A percentile compares a stretch with the other conserved stretches of the same genome.
Evolutionary conservation across 257 asterid species (phyloP).

Genomic region (Prunella vulgaris): DNA sequence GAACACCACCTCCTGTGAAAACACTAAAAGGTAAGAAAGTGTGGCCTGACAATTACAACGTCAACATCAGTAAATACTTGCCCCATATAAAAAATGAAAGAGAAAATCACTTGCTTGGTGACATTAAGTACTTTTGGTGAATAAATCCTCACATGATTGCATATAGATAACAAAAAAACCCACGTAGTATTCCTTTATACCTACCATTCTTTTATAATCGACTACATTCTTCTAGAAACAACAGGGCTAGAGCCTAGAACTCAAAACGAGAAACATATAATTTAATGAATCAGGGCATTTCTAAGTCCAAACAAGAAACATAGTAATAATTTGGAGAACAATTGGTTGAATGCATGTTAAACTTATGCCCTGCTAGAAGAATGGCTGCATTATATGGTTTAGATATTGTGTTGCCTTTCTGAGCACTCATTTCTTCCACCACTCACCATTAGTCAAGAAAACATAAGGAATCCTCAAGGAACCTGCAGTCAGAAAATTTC

Average conservation of each 20-base stretch:
- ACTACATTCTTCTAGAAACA: constrained; percentile 8
- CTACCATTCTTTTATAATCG: background rate
- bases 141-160: background rate
- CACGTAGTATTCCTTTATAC: background rate
- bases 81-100: constrained; percentile 15
- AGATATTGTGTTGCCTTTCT: background rate
- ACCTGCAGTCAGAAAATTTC: constrained; percentile 40
- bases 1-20: constrained; percentile 83
- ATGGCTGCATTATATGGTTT: background rate
- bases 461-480: constrained; percentile 68
- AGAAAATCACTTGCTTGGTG: background rate
- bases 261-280: background rate
- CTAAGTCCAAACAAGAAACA: background rate
- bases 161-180: background rate
- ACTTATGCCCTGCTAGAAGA: background rate
- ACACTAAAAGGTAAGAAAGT: constrained; percentile 16
- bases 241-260: background rate
- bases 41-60: background rate
- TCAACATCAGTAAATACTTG: constrained; percentile 11
- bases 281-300: background rate
- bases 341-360: background rate
- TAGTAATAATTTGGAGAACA: background rate
- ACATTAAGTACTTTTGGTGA: background rate
- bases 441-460: constrained; percentile 92
- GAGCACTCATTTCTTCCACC: background rate